These are phyloP conservation scores for Suhomyces yuchorum DNA, from an alignment of 1,139 yeast species.

Conservation along the genomic window DNA sequence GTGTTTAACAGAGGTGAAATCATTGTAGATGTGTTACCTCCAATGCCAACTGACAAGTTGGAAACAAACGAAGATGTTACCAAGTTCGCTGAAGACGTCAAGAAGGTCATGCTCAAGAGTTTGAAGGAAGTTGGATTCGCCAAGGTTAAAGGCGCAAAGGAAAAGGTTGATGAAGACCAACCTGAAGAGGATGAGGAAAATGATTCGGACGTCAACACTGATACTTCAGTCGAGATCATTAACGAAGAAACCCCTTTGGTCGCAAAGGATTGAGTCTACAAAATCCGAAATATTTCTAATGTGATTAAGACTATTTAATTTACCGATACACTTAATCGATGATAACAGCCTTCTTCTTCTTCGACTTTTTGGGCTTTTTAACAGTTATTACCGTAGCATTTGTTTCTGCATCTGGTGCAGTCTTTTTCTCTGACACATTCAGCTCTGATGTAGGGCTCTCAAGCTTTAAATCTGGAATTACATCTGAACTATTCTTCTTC, in stretches of 20 bases:
- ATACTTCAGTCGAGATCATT: conserved; percentile 26
- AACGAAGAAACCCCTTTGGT: conserved; percentile 31
- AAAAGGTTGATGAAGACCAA: conserved; percentile 10
- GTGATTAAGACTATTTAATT: neutral
- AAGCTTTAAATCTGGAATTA: conserved; percentile 16
- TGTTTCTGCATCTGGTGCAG: conserved; percentile 20
- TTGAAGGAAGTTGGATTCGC: conserved; percentile 40
- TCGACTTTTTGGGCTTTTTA: conserved; percentile 31
- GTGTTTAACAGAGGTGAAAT: conserved; percentile 66
- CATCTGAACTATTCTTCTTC: conserved; percentile 18
- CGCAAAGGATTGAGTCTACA: conserved; percentile 17
- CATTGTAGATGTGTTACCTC: conserved; percentile 65
- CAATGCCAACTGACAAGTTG: conserved; percentile 59
- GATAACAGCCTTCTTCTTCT: conserved; percentile 39
- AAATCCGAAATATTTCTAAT: conserved; percentile 4
- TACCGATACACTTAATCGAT: conserved; percentile 14
- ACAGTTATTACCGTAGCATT: conserved; percentile 21
- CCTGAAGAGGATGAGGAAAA: conserved; percentile 6
- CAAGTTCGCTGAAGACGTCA: conserved; percentile 43
- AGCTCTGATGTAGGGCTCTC: neutral
- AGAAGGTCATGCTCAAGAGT: conserved; percentile 35
- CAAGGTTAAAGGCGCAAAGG: conserved; percentile 17
- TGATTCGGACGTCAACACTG: conserved; percentile 17
- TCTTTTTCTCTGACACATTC: conserved; percentile 21
- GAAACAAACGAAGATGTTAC: conserved; percentile 60